Evolutionary conservation across 2,329 filamentous ascomycete species (phyloP), one percentile per base, ranked within the genome.

Genomic region (Aspergillus carbonarius): DNA sequence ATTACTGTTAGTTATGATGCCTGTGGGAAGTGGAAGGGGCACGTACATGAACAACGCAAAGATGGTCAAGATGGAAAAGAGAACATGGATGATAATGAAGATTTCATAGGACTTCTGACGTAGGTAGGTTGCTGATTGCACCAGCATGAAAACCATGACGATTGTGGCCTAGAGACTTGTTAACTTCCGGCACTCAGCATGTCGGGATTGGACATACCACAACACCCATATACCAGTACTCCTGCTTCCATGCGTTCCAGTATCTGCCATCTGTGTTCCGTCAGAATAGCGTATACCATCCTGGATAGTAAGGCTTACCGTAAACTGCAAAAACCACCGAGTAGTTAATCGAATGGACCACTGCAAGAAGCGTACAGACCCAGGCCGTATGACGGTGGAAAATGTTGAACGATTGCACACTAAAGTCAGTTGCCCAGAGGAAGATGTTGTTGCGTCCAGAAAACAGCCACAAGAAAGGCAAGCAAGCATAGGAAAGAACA

Each of bases 331-430:
- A 62, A 10, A 68, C 44, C 1, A 81, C 58, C 0, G 82, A 82
- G 60, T 87, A 89, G 0, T 80, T 81, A 1, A 87, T 63, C 0
- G 85, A 86, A 64, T 90, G 87, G 0, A 87, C 67, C 4, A 89
- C 78, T 1, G 85, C 85, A 60, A 87, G 78, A 0, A 85, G 57
- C 0, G 85, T 85, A 10, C 83, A 79, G 1, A 87, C 78, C 12
- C 86, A 78, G 0, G 87, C 86, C 5, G 85, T 77, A 78, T 84
- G 85, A 1, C 87, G 82, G 67, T 89, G 87, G 54, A 88, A 88
- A 51, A 83, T 81, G 64, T 83, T 88, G 64, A 84, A 89, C 0
- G 84, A 84, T 2, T 79, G 79, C 67, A 86, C 87, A 7, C 82
- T 83, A 85, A 86, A 89, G 0, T 86, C 85, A 0, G 87, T 89